Conservation (phyloP, 108 stramenopile genomes). For the Pseudonitzschia multistriata region DNA sequence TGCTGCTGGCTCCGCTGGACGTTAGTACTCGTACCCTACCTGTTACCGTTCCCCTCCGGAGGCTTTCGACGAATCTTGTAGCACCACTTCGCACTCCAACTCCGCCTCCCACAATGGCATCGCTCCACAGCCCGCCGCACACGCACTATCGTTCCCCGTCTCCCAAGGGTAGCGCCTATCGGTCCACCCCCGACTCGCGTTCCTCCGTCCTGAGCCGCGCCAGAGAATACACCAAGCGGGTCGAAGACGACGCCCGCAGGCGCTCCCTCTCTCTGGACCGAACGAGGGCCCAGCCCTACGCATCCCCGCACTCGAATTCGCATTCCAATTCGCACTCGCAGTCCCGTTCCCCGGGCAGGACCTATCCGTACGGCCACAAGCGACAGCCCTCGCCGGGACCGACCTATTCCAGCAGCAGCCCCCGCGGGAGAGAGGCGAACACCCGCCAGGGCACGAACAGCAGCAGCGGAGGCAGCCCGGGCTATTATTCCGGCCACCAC, state of each 20-base stretch:
- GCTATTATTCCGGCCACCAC: too few relatives aligned
- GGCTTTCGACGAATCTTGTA: too few relatives aligned
- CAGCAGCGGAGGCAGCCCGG: too few relatives aligned
- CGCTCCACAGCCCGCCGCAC: neutral
- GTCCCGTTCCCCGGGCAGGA: neutral
- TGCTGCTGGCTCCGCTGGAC: too few relatives aligned
- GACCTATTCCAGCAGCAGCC: too few relatives aligned
- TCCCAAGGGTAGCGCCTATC: constrained; percentile 8
- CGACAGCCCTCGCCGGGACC: too few relatives aligned
- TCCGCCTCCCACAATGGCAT: neutral
- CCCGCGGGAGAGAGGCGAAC: neutral
- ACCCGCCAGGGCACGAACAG: neutral
- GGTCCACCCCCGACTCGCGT: constrained; percentile 47
- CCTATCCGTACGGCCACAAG: too few relatives aligned
- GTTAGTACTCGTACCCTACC: too few relatives aligned
- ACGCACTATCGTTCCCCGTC: neutral
- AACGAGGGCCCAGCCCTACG: neutral
- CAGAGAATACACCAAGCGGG: constrained; percentile 46
- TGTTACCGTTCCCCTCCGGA: too few relatives aligned
- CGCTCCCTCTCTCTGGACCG: constrained; percentile 36
- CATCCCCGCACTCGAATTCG: neutral
- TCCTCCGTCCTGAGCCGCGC: constrained; percentile 61
- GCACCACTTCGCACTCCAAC: too few relatives aligned
- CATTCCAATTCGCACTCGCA: neutral
- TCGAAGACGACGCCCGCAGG: constrained; percentile 32